Base-by-base conservation (phyloP, 2,329 filamentous ascomycete genomes). In the Colletotrichum acutatum region DNA sequence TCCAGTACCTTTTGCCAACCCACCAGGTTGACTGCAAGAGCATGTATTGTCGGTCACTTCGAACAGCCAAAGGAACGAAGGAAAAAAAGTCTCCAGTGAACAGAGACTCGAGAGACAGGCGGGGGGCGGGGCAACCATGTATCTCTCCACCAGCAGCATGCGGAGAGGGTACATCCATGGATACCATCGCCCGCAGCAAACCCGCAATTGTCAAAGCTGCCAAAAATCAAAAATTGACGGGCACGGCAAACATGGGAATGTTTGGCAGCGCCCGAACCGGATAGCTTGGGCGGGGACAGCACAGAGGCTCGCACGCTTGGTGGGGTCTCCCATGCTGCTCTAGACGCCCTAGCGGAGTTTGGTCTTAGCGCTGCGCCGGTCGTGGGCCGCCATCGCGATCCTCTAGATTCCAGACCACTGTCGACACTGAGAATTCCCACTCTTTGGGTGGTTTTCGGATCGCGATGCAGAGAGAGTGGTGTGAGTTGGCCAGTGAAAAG, bases 301-400 rank as follows among this genome's bases (percentile, higher is more conserved):
- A 37, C 46, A 34, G 28, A 26, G 59, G 37, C 37, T 42, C 37
- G 37, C 37, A 42, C 37, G 37, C 60, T 28, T 11, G 42, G 42
- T 49, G 42, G 42, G 42, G 19, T 49, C 19, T 49, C 8, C 42
- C 42, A 49, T n/a, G 42, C 19, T 49, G 42, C 42, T 22, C 42
- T 49, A 49, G 42, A 49, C 42, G 42, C 42, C 42, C 70, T 65
- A 70, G 46, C 54, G 53, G 32, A 22, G 59, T 59, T 69, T 64
- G 14, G 30, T 58, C 9, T 49, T 70, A 70, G 70, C 54, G 54
- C 42, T 32, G 46, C 19, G 12, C 26, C 14, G 42, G 8, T 46
- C 22, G 66, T 65, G 66, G 70, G 42, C 32, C 26, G n/a, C 34
- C 70, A 72, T 72, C 70, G 34, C 70, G 70, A 72, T 72, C 66